A percentile compares a stretch with the other conserved stretches of the same genome.
Evolutionary conservation across 2,329 filamentous ascomycete genomes (phyloP).

Genomic region (Beauveria pseudobassiana): DNA sequence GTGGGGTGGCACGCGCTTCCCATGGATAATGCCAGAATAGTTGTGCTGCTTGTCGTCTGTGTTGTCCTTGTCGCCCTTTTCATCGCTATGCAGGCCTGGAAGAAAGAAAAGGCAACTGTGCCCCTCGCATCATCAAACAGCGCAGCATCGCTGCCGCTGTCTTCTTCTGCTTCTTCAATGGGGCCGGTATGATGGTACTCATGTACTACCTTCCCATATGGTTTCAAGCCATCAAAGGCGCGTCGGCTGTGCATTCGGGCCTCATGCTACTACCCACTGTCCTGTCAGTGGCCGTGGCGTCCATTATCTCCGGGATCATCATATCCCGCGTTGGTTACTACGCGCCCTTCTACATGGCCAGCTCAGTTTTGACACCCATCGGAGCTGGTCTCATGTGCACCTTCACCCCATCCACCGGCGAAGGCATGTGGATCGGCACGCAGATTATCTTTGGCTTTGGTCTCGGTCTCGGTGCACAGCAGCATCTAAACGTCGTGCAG

Average conservation of each 20-base stretch:
- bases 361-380: constrained; percentile 21
- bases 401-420: constrained; percentile 18
- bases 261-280: constrained; percentile 26
- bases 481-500: constrained; percentile 32
- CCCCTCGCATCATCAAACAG: constrained; percentile 28
- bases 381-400: constrained; percentile 32
- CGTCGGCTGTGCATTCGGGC: constrained; percentile 24
- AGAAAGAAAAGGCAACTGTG: constrained; percentile 27
- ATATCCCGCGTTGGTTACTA: constrained; percentile 28
- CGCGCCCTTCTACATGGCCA: constrained; percentile 24
- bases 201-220: constrained; percentile 27
- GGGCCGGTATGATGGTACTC: constrained; percentile 21
- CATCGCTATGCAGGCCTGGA: constrained; percentile 24
- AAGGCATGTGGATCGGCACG: constrained; percentile 32
- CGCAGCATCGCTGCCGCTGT: constrained; percentile 21
- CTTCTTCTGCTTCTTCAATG: constrained; percentile 15
- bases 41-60: constrained; percentile 25
- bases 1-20: constrained; percentile 30
- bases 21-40: constrained; percentile 24
- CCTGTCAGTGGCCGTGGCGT: constrained; percentile 21
- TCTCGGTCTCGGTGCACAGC: constrained; percentile 31
- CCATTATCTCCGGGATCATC: constrained; percentile 20
- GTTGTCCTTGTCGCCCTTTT: constrained; percentile 21
- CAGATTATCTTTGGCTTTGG: constrained; percentile 33
- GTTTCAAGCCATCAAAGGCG: constrained; percentile 27